Base-by-base conservation (phyloP, 2,329 filamentous ascomycete species). In the Phialophora expanda region DNA sequence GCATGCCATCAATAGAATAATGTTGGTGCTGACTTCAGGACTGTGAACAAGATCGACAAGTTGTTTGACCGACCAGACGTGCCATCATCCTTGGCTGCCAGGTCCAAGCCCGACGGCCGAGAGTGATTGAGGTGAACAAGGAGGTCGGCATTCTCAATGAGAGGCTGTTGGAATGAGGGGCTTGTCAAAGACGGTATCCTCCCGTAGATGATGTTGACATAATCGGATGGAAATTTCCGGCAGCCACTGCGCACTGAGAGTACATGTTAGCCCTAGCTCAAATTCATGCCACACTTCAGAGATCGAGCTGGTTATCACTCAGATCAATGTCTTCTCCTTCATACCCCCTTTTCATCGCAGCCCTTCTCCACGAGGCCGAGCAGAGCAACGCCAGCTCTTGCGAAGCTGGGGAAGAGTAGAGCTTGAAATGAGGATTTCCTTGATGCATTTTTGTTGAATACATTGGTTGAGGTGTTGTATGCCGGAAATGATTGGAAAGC, bases 1-100 rank as follows among this genome's bases (percentile, higher is more conserved):
- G 11, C 69, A 65, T 11, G 69, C 69, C 53, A 41, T 38, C n/a
- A 70, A 53, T 24, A 70, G 67, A 53, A 70, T 69, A 53, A 70
- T 62, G 46, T 70, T 69, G 22, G 67, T 70, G 67, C 56, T 54
- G 5, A 69, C 24, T 3, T 68, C 41, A 32, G 17, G 30, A 4
- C 32, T 56, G 46, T 70, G 69, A 6, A 70, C 65, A 12, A 63
- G 67, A 22, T 65, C 61, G 20, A 70, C 66, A 8, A 69, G 32
- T 30, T 61, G 20, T 9, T 67, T 50, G 8, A 66, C 38, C 8
- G n/a, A 64, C 17, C 38, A 54, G 66, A 48, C 1, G 55, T 60
- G n/a, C 26, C 56, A 26, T 51, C 41, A 38, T 50, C 56, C 24
- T 66, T 66, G 28, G 66, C 64, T 6, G 61, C 38, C 2, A 66